Conservation (phyloP, 2,329 filamentous ascomycete species). For the Thyridium curvatum region DNA sequence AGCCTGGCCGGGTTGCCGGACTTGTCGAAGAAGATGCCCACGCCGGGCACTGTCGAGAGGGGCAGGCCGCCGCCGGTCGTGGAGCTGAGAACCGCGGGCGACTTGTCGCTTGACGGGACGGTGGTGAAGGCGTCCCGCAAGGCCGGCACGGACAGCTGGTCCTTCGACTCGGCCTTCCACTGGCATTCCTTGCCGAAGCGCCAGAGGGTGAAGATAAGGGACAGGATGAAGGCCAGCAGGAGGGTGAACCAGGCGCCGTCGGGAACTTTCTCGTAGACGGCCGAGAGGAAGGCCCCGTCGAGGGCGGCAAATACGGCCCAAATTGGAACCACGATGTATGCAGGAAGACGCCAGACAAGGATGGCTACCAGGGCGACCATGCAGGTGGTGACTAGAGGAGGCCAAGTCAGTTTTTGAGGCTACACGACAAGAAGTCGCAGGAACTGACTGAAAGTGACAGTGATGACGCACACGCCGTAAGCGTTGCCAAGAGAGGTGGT, state of each 20-base stretch:
- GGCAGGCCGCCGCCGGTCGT: constrained; percentile 34
- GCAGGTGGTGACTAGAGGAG: constrained; percentile 54
- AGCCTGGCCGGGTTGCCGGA: constrained; percentile 49
- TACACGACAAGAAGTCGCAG: too few species aligned
- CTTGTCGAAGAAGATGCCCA: constrained; percentile 76
- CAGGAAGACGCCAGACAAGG: constrained; percentile 62
- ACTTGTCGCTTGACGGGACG: background rate
- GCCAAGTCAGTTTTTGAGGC: too few species aligned
- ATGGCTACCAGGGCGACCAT: constrained; percentile 68
- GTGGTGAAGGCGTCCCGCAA: constrained; percentile 29
- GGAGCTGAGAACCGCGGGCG: constrained; percentile 8
- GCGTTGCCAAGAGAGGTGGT: constrained; percentile 66
- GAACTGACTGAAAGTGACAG: constrained; percentile 68
- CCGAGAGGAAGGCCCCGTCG: constrained; percentile 65
- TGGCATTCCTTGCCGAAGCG: constrained; percentile 74
- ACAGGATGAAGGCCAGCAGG: constrained; percentile 54
- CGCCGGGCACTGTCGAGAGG: constrained; percentile 44
- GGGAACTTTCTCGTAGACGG: constrained; percentile 66
- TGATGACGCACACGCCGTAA: constrained; percentile 74
- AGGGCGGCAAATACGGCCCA: constrained; percentile 60
- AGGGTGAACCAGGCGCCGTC: constrained; percentile 76
- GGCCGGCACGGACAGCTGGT: constrained; percentile 50
- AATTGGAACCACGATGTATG: constrained; percentile 51
- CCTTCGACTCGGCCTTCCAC: constrained; percentile 62
- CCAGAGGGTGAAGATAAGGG: constrained; percentile 66